phyloP scores from a whole-genome alignment of 2,329 filamentous ascomycete genomes.

The Sporothrix mexicana region DNA sequence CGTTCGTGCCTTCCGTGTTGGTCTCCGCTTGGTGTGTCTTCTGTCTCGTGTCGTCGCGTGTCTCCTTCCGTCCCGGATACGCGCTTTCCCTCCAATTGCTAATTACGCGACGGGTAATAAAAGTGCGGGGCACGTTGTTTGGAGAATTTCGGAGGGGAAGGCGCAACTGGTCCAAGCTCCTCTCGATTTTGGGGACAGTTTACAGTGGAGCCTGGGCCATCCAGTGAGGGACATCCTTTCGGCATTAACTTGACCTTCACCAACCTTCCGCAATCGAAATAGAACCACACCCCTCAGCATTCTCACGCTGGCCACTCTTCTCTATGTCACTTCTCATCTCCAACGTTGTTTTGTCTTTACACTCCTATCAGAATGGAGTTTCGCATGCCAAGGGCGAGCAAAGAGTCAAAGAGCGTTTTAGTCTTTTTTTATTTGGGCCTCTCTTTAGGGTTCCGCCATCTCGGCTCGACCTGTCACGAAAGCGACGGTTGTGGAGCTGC shows the following conservation, averaged over 20 bases:
- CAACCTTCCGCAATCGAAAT: not conserved
- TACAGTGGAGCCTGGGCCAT: not conserved
- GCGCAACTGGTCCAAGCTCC: not conserved
- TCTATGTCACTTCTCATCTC: not conserved
- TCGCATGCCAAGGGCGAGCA: not conserved
- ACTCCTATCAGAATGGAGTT: not conserved
- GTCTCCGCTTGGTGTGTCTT: not conserved
- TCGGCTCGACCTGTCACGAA: slow-evolving; percentile 25
- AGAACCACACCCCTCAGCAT: slow-evolving; percentile 4
- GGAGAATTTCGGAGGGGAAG: not conserved
- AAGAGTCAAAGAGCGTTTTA: not conserved
- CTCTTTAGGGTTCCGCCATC: not conserved
- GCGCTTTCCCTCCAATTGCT: slow-evolving; percentile 1
- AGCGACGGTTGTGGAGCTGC: not conserved
- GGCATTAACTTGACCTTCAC: no score
- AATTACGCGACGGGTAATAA: slow-evolving; percentile 8
- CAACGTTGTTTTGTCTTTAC: not conserved
- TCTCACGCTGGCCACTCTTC: not conserved
- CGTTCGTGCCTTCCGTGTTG: not conserved
- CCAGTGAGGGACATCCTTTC: not conserved
- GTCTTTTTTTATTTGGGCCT: no score
- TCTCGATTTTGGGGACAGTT: not conserved
- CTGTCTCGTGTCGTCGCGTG: not conserved
- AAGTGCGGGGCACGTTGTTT: slow-evolving; percentile 16
- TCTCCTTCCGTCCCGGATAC: not conserved